Percentiles rank a stretch among this genome's conserved stretches.
Conservation (phyloP, 257 asterid genomes). For the Solanum chaucha region DNA sequence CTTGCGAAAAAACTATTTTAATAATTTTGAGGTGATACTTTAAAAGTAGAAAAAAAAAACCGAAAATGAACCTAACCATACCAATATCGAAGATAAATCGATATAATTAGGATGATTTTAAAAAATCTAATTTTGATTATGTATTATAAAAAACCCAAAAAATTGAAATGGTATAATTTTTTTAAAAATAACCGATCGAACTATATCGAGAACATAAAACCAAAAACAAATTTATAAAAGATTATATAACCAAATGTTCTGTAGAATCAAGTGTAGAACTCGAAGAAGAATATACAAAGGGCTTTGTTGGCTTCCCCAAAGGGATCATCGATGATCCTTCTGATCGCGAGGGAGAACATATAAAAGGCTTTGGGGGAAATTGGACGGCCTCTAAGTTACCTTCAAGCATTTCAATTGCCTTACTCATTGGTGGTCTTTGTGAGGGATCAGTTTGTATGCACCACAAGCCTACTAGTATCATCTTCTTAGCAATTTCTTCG, state of each 20-base stretch:
- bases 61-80: too few species aligned
- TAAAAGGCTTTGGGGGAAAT: conserved; percentile 9
- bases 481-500: conserved; percentile 3
- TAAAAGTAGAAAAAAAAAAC: too few species aligned
- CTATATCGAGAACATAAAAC: not conserved
- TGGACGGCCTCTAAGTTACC: conserved; percentile 1
- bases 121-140: too few species aligned
- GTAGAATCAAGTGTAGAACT: not conserved
- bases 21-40: too few species aligned
- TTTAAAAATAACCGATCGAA: too few species aligned
- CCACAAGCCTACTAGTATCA: conserved; percentile 22
- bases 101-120: too few species aligned
- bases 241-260: not conserved
- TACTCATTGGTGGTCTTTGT: conserved; percentile 14
- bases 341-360: conserved; percentile 1
- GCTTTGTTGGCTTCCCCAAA: not conserved
- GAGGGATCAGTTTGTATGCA: conserved; percentile 18
- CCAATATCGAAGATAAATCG: too few species aligned
- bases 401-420: conserved; percentile 22
- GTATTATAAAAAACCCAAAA: too few species aligned
- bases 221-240: not conserved
- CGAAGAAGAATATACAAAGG: not conserved
- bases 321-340: not conserved
- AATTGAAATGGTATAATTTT: too few species aligned
- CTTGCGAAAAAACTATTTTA: too few species aligned